These are phyloP conservation scores for Mortierella sp. DNA, from an alignment of 371 early-diverging fungal species.

Conservation along the genomic window DNA sequence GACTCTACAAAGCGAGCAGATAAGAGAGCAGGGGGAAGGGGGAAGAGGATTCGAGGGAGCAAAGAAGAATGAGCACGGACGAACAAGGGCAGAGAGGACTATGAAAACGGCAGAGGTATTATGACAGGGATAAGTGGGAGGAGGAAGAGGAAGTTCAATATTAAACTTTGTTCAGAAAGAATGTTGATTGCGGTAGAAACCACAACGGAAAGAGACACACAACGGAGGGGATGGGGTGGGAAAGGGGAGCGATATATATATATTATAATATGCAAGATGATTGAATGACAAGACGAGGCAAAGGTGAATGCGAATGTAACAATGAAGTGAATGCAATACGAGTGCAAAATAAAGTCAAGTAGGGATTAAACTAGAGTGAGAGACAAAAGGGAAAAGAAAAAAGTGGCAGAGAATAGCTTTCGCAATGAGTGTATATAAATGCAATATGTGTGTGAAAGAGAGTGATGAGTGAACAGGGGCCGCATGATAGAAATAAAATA, in stretches of 20 bases:
- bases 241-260: background rate
- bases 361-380: slow-evolving; percentile 4
- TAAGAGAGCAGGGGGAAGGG: too few species aligned
- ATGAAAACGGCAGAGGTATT: background rate
- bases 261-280: background rate
- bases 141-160: slow-evolving; percentile 5
- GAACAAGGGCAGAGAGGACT: background rate
- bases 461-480: background rate
- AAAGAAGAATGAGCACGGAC: background rate
- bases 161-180: slow-evolving; percentile 2
- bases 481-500: background rate
- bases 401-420: too few species aligned
- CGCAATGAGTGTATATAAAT: too few species aligned
- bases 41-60: background rate
- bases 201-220: background rate
- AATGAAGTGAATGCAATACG: background rate
- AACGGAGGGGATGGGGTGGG: background rate
- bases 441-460: background rate
- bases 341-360: background rate
- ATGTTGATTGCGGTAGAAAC: slow-evolving; percentile 3
- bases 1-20: too few species aligned
- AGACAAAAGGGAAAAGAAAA: slow-evolving; percentile 1
- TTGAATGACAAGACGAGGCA: background rate
- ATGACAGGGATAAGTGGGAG: background rate
- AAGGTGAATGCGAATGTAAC: background rate